These are phyloP conservation scores for Termitomyces sp. DNA, from an alignment of 768 basidiomycete genomes.

Conservation along the genomic window DNA sequence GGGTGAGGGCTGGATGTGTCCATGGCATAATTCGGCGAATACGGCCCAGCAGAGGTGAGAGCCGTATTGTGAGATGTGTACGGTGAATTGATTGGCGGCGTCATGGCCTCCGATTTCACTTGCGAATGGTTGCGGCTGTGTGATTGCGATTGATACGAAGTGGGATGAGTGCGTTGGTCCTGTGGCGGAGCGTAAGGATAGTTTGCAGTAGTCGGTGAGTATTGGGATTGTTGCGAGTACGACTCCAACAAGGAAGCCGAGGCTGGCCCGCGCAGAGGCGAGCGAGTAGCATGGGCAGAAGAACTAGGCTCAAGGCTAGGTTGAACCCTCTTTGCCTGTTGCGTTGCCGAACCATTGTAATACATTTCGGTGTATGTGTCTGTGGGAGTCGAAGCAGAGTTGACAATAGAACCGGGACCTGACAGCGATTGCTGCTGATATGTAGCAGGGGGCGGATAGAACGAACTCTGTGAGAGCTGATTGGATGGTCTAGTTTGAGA, in stretches of 20 bases:
- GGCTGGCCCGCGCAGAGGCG: constrained; percentile 53
- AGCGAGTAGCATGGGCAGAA: constrained; percentile 46
- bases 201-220: constrained; percentile 53
- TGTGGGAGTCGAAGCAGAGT: constrained; percentile 28
- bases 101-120: constrained; percentile 43
- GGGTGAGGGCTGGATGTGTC: constrained; percentile 63
- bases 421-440: constrained; percentile 50
- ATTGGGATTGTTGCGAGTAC: constrained; percentile 64
- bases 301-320: constrained; percentile 47
- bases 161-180: constrained; percentile 34
- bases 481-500: constrained; percentile 34
- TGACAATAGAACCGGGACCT: constrained; percentile 26
- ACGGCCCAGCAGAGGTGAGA: constrained; percentile 27
- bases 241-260: constrained; percentile 57
- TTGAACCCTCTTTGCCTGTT: constrained; percentile 50
- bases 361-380: constrained; percentile 61
- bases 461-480: constrained; percentile 38
- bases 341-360: constrained; percentile 43
- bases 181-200: constrained; percentile 42
- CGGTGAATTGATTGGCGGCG: constrained; percentile 44
- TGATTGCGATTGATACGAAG: constrained; percentile 49
- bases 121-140: constrained; percentile 57
- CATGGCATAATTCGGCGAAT: constrained; percentile 52
- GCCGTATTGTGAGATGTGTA: constrained; percentile 49
- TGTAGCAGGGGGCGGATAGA: constrained; percentile 52